Conservation (phyloP, 305 asterid genomes). For the Fraxinus xanthoxyloides region DNA sequence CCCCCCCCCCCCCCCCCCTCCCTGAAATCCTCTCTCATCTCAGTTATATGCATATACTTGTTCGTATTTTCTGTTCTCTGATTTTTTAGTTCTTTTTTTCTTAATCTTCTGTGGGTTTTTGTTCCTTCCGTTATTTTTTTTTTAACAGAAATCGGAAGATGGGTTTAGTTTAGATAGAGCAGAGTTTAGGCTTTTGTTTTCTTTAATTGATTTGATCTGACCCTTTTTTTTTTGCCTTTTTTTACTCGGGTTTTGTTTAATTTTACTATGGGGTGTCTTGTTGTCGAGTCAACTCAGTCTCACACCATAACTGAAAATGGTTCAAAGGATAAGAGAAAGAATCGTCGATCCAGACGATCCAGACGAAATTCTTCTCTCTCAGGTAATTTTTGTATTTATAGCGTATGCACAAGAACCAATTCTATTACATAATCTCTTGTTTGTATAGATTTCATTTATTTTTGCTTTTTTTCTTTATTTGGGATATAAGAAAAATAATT, state of each 20-base stretch:
- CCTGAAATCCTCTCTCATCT: background rate
- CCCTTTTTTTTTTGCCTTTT: background rate
- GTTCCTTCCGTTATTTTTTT: conserved; percentile 1
- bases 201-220: background rate
- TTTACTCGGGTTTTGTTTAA: background rate
- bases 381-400: background rate
- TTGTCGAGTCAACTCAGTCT: conserved; percentile 34
- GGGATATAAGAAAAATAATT: background rate
- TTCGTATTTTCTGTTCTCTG: background rate
- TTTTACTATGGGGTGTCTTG: conserved; percentile 38
- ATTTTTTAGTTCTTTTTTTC: background rate
- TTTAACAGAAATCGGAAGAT: conserved; percentile 5
- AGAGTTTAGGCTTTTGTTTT: background rate
- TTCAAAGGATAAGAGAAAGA: background rate
- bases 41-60: background rate
- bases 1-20: background rate
- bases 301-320: background rate
- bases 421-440: background rate
- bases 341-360: conserved; percentile 13
- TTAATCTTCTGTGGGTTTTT: background rate
- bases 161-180: background rate
- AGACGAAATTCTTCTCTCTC: conserved; percentile 1
- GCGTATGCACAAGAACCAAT: background rate
- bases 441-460: background rate
- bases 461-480: background rate